phyloP scores from a whole-genome alignment of 257 asterid species.

The Rubia yunnanensis region DNA sequence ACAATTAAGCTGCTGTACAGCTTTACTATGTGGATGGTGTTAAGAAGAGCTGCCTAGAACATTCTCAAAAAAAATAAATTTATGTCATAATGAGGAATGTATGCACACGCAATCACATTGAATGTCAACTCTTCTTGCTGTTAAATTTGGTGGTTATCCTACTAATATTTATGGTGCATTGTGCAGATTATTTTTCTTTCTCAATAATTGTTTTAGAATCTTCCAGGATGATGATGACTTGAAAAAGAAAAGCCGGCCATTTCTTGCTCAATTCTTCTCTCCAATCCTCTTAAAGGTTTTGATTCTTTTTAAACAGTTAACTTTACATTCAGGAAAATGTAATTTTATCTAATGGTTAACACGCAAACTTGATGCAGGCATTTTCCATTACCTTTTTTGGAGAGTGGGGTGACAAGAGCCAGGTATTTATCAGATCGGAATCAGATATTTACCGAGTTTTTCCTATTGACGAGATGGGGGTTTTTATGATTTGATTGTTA shows the following conservation, averaged over 20 bases:
- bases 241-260: conserved; percentile 71
- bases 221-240: conserved; percentile 61
- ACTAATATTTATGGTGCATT: not conserved
- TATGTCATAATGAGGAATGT: not conserved
- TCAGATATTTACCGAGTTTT: not conserved
- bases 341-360: conserved; percentile 8
- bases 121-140: not conserved
- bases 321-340: conserved; percentile 12
- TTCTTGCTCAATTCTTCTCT: conserved; percentile 77
- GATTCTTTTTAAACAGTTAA: conserved; percentile 1
- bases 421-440: conserved; percentile 33
- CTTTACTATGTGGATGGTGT: not conserved
- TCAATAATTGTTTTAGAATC: not conserved
- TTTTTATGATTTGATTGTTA: not conserved
- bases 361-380: conserved; percentile 45
- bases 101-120: not conserved
- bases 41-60: not conserved
- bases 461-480: not conserved
- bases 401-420: conserved; percentile 99
- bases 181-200: not conserved
- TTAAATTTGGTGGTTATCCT: not conserved
- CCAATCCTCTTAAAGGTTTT: conserved; percentile 87
- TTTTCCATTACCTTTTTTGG: conserved; percentile 98
- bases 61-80: not conserved
- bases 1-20: not conserved